These are phyloP conservation scores for Fusarium floridanum DNA, from an alignment of 2,329 filamentous ascomycete species.

Conservation along the genomic window DNA sequence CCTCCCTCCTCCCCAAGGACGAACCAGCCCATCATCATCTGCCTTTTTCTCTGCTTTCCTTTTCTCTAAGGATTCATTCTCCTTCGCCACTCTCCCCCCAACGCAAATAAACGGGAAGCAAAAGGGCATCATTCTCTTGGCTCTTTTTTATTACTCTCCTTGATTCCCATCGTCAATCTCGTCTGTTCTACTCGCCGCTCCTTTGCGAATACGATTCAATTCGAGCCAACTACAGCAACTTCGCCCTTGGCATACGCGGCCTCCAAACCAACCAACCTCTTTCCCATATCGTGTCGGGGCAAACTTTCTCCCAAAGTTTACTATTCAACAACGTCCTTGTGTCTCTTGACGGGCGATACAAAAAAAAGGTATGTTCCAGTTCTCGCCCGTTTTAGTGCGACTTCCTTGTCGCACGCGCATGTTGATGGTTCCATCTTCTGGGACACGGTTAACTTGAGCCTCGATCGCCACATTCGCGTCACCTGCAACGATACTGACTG, in stretches of 20 bases:
- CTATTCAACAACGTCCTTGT: conserved; percentile 6
- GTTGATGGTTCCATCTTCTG: conserved; percentile 5
- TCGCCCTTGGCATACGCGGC: conserved; percentile 6
- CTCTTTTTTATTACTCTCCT: background rate
- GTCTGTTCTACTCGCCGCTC: background rate
- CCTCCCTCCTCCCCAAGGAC: conserved; percentile 6
- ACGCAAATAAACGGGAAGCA: background rate
- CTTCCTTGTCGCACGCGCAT: conserved; percentile 21
- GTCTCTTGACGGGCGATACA: conserved; percentile 11
- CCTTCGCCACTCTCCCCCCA: background rate
- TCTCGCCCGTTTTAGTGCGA: conserved; percentile 23
- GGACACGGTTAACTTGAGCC: conserved; percentile 4
- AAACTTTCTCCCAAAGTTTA: conserved; percentile 18
- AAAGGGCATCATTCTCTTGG: background rate
- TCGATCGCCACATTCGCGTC: conserved; percentile 25
- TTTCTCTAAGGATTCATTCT: conserved; percentile 5
- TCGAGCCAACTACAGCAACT: background rate
- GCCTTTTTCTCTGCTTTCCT: conserved; percentile 7
- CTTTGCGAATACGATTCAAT: background rate
- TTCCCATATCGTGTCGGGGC: background rate
- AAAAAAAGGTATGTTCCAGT: conserved; percentile 37
- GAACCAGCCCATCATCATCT: conserved; percentile 14
- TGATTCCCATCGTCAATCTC: background rate
- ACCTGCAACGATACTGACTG: conserved; percentile 30
- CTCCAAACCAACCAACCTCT: conserved; percentile 14